Evolutionary conservation across 2,329 filamentous ascomycete species (phyloP), one percentile per base, ranked within the genome.

Genomic region (Aspergillus sergii): DNA sequence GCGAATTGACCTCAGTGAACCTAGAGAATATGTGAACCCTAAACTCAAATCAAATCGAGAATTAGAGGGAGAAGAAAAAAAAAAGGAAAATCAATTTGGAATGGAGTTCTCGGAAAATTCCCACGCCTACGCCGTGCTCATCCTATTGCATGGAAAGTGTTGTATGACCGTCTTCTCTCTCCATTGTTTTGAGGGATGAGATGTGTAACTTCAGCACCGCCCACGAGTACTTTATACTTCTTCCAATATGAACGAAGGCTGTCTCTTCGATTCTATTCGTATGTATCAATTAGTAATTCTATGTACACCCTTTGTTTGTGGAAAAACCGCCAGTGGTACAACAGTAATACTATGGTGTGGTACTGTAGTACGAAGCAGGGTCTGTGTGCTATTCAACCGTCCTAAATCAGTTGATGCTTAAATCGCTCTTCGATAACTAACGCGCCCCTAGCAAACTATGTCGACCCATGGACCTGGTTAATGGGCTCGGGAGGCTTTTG

Each of bases 401-500:
- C 48, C 28, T 16, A 30, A 32, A n/a, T 11, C 19, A 51, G 26
- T 16, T 51, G 14, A 30, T n/a, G 14, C 48, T 51, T 16, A 28
- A 51, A 28, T 32, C 7, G 26, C 48, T 51, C 48, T n/a, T 32
- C n/a, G 26, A 10, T 19, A 32, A n/a, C 26, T 51, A 32, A 51
- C 48, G 48, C 14, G 26, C 48, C 26, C 48, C 26, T 30, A 32
- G 4, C 23, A 26, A 50, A 50, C 46, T 19, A 14, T 46, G 34
- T 28, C 10, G 30, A 36, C 45, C 59, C 59, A 61, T 46, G 36
- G 53, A 56, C 59, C 48, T 30, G 48, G 61, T 63, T 63, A 45
- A 57, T 26, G 61, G 61, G 61, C 48, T 51, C 61, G 61, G 61
- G 53, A 63, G 57, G 61, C 61, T 60, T 60, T 45, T 21, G 23